Percentiles rank a stretch among this genome's conserved stretches.
phyloP scores from a whole-genome alignment of 805 yeast genomes.

The Metschnikowia kofuensis region DNA sequence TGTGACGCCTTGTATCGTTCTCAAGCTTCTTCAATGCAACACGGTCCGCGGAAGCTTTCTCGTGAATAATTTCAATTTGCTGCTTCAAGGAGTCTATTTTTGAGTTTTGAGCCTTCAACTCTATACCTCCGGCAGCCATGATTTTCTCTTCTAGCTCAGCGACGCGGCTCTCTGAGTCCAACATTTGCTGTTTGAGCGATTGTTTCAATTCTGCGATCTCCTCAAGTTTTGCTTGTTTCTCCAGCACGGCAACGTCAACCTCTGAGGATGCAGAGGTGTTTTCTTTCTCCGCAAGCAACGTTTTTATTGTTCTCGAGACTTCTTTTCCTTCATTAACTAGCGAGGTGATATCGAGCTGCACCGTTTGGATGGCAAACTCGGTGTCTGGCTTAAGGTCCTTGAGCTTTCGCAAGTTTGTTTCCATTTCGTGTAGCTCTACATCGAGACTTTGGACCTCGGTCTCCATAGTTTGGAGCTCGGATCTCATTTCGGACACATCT shows the following conservation, averaged over 20 bases:
- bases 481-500: conserved; percentile 53
- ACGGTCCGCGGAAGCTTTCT: conserved; percentile 56
- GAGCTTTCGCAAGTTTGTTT: conserved; percentile 51
- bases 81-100: conserved; percentile 75
- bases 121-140: conserved; percentile 89
- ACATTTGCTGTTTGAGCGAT: conserved; percentile 50
- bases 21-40: conserved; percentile 57
- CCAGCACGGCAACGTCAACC: conserved; percentile 39
- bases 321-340: conserved; percentile 51
- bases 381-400: conserved; percentile 69
- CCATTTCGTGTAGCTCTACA: conserved; percentile 57
- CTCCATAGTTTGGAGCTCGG: conserved; percentile 54
- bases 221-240: conserved; percentile 23
- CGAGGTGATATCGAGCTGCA: conserved; percentile 62
- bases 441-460: conserved; percentile 47
- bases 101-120: conserved; percentile 72
- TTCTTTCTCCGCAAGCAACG: conserved; percentile 39
- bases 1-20: conserved; percentile 58
- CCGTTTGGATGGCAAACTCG: conserved; percentile 57
- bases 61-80: conserved; percentile 56
- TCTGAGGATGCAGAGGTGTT: conserved; percentile 24
- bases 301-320: conserved; percentile 42
- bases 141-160: conserved; percentile 67
- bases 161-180: conserved; percentile 54
- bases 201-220: conserved; percentile 18